phyloP scores from a whole-genome alignment of 768 basidiomycete genomes.

The Rhodotorula sphaerocarpa region DNA sequence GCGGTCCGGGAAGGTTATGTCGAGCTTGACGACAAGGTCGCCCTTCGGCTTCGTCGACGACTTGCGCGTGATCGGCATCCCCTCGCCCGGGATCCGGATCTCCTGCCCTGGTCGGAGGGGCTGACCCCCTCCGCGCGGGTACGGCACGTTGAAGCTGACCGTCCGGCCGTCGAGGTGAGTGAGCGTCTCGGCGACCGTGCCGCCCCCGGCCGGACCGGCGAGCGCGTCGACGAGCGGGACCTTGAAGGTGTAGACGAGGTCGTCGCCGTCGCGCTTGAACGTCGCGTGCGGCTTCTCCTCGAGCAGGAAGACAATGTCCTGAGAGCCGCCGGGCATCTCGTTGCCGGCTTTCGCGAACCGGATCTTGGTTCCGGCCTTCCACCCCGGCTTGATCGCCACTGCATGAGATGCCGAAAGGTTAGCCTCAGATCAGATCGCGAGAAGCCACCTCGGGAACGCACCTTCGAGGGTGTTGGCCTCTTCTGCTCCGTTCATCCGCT shows the following conservation, averaged over 20 bases:
- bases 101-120: constrained; percentile 70
- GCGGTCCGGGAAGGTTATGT: constrained; percentile 71
- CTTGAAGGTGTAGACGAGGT: constrained; percentile 56
- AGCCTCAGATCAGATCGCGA: background rate
- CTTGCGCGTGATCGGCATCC: constrained; percentile 84
- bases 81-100: constrained; percentile 64
- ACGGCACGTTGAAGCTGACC: constrained; percentile 60
- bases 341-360: constrained; percentile 82
- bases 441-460: constrained; percentile 36
- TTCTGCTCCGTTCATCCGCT: constrained; percentile 59
- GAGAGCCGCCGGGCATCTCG: constrained; percentile 51
- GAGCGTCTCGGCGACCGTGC: constrained; percentile 50
- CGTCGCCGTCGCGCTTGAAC: constrained; percentile 73
- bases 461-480: constrained; percentile 84
- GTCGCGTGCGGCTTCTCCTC: constrained; percentile 74
- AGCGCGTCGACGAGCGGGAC: constrained; percentile 79
- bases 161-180: constrained; percentile 72
- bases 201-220: constrained; percentile 50
- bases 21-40: constrained; percentile 68
- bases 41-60: constrained; percentile 64
- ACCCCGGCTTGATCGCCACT: constrained; percentile 59
- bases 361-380: constrained; percentile 94
- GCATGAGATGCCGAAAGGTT: background rate
- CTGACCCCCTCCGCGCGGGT: constrained; percentile 45
- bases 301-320: constrained; percentile 93